Conservation (phyloP, 768 basidiomycete genomes). For the Omphalotus guepiniiformis region DNA sequence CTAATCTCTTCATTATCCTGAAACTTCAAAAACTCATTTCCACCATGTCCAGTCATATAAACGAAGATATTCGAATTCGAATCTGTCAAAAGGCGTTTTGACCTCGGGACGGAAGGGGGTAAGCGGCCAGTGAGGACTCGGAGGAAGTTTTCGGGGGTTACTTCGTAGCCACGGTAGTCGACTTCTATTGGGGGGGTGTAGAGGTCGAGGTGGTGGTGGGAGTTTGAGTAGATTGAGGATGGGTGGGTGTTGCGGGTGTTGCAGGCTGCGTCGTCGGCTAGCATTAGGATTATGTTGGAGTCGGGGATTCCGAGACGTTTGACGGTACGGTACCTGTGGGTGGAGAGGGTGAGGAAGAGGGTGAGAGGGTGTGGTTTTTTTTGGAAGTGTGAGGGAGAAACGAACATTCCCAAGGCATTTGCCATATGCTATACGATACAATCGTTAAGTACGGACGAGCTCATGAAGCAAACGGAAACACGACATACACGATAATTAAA, state of each 20-base stretch:
- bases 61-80: constrained; percentile 91
- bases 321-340: constrained; percentile 88
- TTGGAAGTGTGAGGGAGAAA: no score
- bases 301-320: constrained; percentile 98
- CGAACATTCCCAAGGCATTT: constrained; percentile 93
- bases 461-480: not conserved
- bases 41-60: constrained; percentile 98
- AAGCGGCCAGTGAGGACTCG: constrained; percentile 70
- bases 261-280: constrained; percentile 95
- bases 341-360: constrained; percentile 5
- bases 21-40: constrained; percentile 98
- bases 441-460: constrained; percentile 2
- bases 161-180: constrained; percentile 97
- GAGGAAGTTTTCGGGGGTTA: constrained; percentile 95
- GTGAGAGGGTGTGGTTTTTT: not conserved
- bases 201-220: constrained; percentile 75
- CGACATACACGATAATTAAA: constrained; percentile 91
- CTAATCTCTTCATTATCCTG: constrained; percentile 99
- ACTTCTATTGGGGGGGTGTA: constrained; percentile 98
- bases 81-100: constrained; percentile 89
- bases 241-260: constrained; percentile 90
- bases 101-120: constrained; percentile 79
- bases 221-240: constrained; percentile 88
- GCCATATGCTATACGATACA: constrained; percentile 82
- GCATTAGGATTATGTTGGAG: constrained; percentile 98